phyloP scores from a whole-genome alignment of 2,329 filamentous ascomycete genomes.

The Colletotrichum noveboracense region DNA sequence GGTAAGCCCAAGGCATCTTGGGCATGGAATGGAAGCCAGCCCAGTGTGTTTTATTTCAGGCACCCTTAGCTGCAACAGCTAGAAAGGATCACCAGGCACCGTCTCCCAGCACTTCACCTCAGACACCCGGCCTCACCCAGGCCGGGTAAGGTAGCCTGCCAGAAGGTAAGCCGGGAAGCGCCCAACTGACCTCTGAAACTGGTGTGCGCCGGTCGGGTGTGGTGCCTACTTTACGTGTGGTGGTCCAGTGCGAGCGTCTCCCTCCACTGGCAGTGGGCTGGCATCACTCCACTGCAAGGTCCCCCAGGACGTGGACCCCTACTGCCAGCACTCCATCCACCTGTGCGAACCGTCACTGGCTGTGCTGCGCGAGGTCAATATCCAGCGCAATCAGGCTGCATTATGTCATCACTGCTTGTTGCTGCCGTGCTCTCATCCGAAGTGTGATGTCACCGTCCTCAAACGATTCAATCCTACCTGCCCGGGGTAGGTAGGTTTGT shows the following conservation, averaged over 20 bases:
- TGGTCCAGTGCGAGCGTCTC: not conserved
- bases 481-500: not conserved
- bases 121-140: not conserved
- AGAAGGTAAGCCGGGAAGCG: not conserved
- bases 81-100: not conserved
- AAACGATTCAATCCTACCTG: not conserved
- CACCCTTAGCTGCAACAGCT: not conserved
- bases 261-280: not conserved
- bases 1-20: not conserved
- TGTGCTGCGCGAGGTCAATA: not conserved
- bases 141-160: not conserved
- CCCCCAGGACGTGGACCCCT: conserved; percentile 6
- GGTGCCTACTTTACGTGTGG: not conserved
- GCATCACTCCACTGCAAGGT: not conserved
- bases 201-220: not conserved
- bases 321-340: not conserved
- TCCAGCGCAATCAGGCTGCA: not conserved
- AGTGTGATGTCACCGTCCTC: not conserved
- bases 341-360: not conserved
- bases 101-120: not conserved
- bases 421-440: not conserved
- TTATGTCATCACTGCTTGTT: conserved; percentile 5
- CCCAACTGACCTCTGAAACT: not conserved
- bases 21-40: not conserved
- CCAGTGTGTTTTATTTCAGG: not conserved